Base-by-base conservation (phyloP, 2,329 filamentous ascomycete genomes). In the Colletotrichum trifolii region DNA sequence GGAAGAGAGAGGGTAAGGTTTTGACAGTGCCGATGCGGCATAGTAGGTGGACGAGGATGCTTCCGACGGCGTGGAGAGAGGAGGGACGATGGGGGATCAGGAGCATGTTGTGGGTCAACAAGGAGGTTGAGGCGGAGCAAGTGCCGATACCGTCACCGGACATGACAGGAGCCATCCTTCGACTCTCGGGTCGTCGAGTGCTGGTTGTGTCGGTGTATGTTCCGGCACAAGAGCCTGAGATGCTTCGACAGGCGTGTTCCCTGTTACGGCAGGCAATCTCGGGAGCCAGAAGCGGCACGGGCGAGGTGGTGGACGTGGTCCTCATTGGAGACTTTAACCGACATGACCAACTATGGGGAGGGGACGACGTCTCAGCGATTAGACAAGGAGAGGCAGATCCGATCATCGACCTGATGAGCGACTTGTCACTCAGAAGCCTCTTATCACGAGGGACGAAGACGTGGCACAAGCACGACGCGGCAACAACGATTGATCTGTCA, bases 391-490 rank as follows among this genome's bases (percentile, higher is more conserved):
- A 79, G 70, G 76, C 71, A 17, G 71, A 77, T 52, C 66, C 54
- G 54, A 77, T 78, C 48, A 73, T 79, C 50, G 67, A 77, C 53
- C 67, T 79, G 4, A 79, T 79, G 67, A 73, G 63, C 66, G 69
- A 77, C 39, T 71, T 70, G 63, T 59, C 54, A 46, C 72, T 79
- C 2, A 61, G 60, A 17, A 78, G 75, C 69, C 63, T 79, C 36
- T 73, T 79, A 3, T 74, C 71, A 45, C 54, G 71, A 62, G 75
- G 74, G 1, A 78, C 71, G 36, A 78, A 78, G 64, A 78, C 69
- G 67, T 78, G 67, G 75, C 57, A 76, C n/a, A 63, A 53, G 36
- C 33, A 53, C 2, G 69, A 10, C 53, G 69, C 13, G 66, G 69
- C 6, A 35, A 50, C 66, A 3, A 75, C 67, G 3, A 73, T 76